Evolutionary conservation across 345 rosid species (phyloP), one percentile per base, ranked within the genome.

Genomic region (Cochlearia excelsa): DNA sequence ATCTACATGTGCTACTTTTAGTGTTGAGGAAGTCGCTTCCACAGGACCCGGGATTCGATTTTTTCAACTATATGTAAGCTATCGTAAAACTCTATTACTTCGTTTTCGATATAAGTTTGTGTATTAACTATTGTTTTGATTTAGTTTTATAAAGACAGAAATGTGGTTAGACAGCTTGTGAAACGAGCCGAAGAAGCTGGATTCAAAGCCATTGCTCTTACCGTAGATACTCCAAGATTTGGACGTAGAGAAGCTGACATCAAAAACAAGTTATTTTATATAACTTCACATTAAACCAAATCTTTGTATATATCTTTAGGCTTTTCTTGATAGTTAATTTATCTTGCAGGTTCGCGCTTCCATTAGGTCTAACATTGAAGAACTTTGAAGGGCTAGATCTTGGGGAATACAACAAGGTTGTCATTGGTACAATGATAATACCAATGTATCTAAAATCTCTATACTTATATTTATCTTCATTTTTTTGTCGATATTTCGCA

Each of bases 221-320:
- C 96, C n/a, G 95, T 84, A 28, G 98, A 92, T 68, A 88, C 95
- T 51, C 98, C 98, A 39, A 79, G 84, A 75, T 95, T 92, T 28
- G 98, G 98, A 34, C 93, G 96, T 11, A 79, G 98, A 64, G 98
- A 92, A 74, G 78, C 96, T 26, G 96, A 88, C 76, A 92, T 92
- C 78, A 92, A 88, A 81, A 92, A 88, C 79, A 82, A 95, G 98
- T 88, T 16, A 75, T 59, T 60, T 37, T 37, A 31, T 1, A 5
- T n/a, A 29, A 30, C 46, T 0, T 40, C 46, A 39, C 29, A 37
- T 28, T 3, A 16, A 7, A 34, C 7, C 46, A 2, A 3, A 4
- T 6, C 40, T 8, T 10, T 37, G 23, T 16, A 30, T 64, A 6
- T 7, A 58, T 46, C 27, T 38, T 62, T 23, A 0, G 1, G 46